A percentile compares a stretch with the other conserved stretches of the same genome.
Evolutionary conservation across 495 filamentous ascomycete species (phyloP).

Genomic region (Penicillium fimorum): DNA sequence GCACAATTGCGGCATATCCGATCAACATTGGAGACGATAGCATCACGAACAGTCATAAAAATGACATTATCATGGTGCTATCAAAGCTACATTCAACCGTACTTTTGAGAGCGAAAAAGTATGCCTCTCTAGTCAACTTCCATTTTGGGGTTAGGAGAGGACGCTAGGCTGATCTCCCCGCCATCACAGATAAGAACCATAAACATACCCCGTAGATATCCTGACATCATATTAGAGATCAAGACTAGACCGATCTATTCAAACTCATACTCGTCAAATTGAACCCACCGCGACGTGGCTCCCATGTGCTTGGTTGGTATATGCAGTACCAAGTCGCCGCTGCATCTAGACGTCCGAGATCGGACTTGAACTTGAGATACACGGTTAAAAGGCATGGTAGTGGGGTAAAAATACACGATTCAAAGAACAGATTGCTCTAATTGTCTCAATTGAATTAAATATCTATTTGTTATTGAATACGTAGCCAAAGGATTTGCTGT

Average conservation of each 20-base stretch:
- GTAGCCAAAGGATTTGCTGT: neutral
- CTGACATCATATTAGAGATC: neutral
- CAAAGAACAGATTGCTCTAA: neutral
- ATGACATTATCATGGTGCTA: neutral
- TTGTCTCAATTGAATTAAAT: neutral
- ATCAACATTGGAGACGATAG: neutral
- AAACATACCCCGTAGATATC: neutral
- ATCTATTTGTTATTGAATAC: neutral
- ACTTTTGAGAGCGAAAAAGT: neutral
- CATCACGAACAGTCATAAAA: slow-evolving; percentile 3
- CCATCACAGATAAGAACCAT: neutral
- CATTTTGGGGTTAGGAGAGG: neutral
- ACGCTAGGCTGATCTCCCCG: neutral
- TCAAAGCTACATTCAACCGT: neutral
- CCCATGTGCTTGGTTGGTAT: neutral
- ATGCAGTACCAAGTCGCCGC: neutral
- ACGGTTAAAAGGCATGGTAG: neutral
- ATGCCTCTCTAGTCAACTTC: slow-evolving; percentile 9
- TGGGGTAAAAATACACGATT: neutral
- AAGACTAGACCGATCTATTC: neutral
- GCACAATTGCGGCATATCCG: neutral
- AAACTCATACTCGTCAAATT: neutral
- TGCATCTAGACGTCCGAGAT: neutral
- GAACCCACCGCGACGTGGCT: slow-evolving; percentile 4
- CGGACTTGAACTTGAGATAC: neutral